phyloP scores from a whole-genome alignment of 1,284 basidiomycete genomes.

The Tausonia pullulans region DNA sequence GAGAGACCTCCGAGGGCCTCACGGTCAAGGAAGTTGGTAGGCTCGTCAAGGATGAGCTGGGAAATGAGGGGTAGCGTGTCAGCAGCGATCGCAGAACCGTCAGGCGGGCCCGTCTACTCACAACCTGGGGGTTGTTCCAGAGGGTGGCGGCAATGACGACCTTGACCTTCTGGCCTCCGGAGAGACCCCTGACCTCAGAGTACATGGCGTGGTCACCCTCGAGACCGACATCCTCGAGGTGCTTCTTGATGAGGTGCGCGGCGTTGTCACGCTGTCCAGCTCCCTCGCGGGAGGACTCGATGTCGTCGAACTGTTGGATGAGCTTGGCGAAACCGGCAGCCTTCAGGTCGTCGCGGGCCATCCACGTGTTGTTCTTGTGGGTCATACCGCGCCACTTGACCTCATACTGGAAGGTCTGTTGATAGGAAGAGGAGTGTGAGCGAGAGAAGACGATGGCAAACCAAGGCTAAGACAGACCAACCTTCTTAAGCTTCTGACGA shows the following conservation, averaged over 20 bases:
- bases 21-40: constrained; percentile 70
- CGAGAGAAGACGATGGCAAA: constrained; percentile 19
- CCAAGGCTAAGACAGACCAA: constrained; percentile 13
- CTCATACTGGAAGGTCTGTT: constrained; percentile 72
- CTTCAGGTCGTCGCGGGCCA: constrained; percentile 78
- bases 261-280: constrained; percentile 78
- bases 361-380: constrained; percentile 89
- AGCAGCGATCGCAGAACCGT: too few species aligned
- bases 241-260: constrained; percentile 68
- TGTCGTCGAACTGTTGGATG: constrained; percentile 91
- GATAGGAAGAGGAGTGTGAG: not conserved
- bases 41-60: constrained; percentile 55
- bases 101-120: constrained; percentile 12
- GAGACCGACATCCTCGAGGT: constrained; percentile 86
- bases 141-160: constrained; percentile 87
- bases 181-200: constrained; percentile 84
- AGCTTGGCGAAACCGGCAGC: constrained; percentile 84
- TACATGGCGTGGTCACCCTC: constrained; percentile 96
- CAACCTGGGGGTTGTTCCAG: constrained; percentile 85
- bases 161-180: constrained; percentile 95
- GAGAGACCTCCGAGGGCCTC: constrained; percentile 65
- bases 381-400: constrained; percentile 93
- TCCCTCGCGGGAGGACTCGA: constrained; percentile 88
- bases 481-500: constrained; percentile 92
- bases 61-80: too few species aligned